These are phyloP conservation scores for Solanum tarijense DNA, from an alignment of 257 asterid genomes.

Conservation along the genomic window DNA sequence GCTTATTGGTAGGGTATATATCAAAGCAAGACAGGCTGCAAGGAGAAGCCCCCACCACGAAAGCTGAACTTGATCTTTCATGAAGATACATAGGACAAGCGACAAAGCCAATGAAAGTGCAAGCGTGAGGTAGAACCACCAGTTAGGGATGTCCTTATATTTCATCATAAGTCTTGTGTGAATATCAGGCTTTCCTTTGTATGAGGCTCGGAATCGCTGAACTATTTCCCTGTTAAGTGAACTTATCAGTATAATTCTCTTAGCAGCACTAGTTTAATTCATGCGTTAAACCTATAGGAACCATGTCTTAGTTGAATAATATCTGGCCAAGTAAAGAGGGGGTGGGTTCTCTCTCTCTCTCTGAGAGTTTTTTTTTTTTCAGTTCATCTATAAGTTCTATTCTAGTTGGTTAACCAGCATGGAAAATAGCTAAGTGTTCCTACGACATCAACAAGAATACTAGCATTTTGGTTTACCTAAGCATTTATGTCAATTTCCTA, in stretches of 20 bases:
- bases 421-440: background rate
- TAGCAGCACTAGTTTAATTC: background rate
- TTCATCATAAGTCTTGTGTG: conserved; percentile 65
- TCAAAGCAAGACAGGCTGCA: conserved; percentile 26
- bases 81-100: conserved; percentile 38
- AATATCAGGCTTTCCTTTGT: conserved; percentile 38
- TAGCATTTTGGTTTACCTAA: background rate
- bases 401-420: background rate
- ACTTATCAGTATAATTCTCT: background rate
- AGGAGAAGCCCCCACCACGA: conserved; percentile 84
- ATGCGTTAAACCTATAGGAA: background rate
- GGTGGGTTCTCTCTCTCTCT: background rate
- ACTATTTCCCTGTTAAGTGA: conserved; percentile 36
- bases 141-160: conserved; percentile 52
- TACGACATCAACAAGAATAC: background rate
- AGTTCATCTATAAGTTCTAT: background rate
- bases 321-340: background rate
- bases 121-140: conserved; percentile 57
- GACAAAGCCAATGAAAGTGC: conserved; percentile 32
- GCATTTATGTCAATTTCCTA: background rate
- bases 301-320: background rate
- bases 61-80: conserved; percentile 53
- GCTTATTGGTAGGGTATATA: conserved; percentile 64
- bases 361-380: background rate
- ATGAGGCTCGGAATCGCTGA: conserved; percentile 15